Base-by-base conservation (phyloP, 2,329 filamentous ascomycete genomes). In the Apiospora marii region DNA sequence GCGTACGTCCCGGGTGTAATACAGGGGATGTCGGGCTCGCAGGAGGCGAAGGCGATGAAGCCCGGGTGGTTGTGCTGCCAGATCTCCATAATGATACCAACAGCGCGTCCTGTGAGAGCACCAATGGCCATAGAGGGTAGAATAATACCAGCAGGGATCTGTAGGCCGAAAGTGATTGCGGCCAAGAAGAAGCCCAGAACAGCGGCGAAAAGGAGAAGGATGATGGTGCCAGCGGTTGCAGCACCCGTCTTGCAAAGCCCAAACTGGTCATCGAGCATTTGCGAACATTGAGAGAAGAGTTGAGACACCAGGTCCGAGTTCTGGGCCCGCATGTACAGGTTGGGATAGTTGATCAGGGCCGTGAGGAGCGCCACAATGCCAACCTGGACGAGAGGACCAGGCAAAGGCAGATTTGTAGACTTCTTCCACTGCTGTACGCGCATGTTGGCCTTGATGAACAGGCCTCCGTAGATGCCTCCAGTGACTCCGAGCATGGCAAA, bases 381-480 rank as follows among this genome's bases (percentile, higher is more conserved):
- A 13, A 98, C 96, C 83, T 98, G 95, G 19, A 89, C 82, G 41
- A 98, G 86, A 2, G 96, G 95, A 5, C 90, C 90, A 44, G 92
- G 91, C 22, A 94, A 89, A n/a, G 70, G 67, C 80, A 90, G 91
- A 22, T 87, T 83, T 22, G 83, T 82, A 8, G 90, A 87, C 78
- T 93, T 93, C 79, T 95, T 93, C 92, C 94, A 97, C 77, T 89
- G 86, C 1, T 95, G 93, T 51, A 98, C 87, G 73, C 88, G 89
- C 92, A 98, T 97, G 83, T 99, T 99, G 73, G 94, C 86, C 79
- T 95, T 96, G 85, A 98, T 98, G 81, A 99, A 98, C 70, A 98
- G 89, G 2, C 94, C 96, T 10, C 96, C 96, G 78, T 98, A 98
- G 1, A 98, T 85, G n/a, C 96, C 96, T 4, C 96, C 96, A 6